Evolutionary conservation across 202 grass and related monocot species (phyloP).

Genomic region (Hordeum pubiflorum): DNA sequence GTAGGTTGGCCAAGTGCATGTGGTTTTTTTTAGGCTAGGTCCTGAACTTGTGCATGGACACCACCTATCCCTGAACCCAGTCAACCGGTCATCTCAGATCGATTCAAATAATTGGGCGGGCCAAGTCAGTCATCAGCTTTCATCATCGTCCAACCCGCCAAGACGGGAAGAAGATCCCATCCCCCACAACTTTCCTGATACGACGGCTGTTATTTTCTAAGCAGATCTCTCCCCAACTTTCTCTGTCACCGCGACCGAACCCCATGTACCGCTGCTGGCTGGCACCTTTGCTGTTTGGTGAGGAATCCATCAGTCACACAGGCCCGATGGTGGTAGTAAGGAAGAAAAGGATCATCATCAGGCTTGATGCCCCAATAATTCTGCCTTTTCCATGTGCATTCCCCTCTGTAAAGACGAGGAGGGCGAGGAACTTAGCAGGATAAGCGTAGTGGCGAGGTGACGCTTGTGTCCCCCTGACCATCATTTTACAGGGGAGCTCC

Average conservation of each 20-base stretch:
- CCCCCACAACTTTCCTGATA: conserved; percentile 33
- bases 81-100: neutral
- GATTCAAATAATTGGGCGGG: conserved; percentile 31
- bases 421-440: neutral
- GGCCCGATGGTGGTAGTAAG: neutral
- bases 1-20: conserved; percentile 29
- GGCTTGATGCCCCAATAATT: conserved; percentile 43
- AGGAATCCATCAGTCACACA: conserved; percentile 72
- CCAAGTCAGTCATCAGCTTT: conserved; percentile 21
- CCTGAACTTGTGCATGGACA: conserved; percentile 23
- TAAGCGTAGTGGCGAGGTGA: conserved; percentile 44
- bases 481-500: conserved; percentile 26
- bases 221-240: neutral
- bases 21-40: neutral
- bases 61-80: conserved; percentile 6
- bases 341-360: conserved; percentile 25
- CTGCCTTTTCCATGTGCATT: conserved; percentile 46
- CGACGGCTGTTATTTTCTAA: conserved; percentile 32
- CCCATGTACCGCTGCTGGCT: conserved; percentile 39
- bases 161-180: conserved; percentile 19
- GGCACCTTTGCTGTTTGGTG: conserved; percentile 50
- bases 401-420: conserved; percentile 54
- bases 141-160: conserved; percentile 31
- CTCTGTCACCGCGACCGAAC: conserved; percentile 5
- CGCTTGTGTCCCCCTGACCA: conserved; percentile 41